These are phyloP conservation scores for Batrachochytrium dendrobatidis DNA, from an alignment of 371 early-diverging fungal species.

Conservation along the genomic window DNA sequence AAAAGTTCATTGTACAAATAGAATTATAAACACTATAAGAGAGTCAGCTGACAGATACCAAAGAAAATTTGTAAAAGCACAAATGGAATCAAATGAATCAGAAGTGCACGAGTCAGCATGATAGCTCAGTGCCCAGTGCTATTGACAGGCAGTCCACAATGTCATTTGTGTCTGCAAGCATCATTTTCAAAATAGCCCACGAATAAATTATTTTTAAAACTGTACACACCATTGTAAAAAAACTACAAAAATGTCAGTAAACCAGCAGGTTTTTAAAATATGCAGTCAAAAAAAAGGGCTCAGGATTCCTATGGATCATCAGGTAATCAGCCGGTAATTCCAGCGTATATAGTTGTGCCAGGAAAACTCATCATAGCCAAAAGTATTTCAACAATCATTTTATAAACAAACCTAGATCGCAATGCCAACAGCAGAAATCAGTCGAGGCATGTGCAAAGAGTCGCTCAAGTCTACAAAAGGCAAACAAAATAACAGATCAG, in stretches of 20 bases:
- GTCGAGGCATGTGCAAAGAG: background rate
- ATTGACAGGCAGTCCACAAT: background rate
- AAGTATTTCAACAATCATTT: background rate
- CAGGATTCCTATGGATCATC: background rate
- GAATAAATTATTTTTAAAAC: too few species aligned
- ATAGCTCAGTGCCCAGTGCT: too few species aligned
- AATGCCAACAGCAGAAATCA: background rate
- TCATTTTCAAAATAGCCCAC: too few species aligned
- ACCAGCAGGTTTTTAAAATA: background rate
- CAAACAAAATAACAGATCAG: background rate
- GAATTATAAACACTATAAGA: too few species aligned
- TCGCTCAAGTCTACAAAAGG: background rate
- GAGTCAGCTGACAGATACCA: too few species aligned
- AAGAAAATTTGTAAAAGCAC: too few species aligned
- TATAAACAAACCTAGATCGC: background rate
- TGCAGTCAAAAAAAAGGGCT: background rate
- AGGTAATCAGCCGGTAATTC: conserved; percentile 1
- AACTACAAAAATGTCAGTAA: background rate
- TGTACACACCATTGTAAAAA: background rate
- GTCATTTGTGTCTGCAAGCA: background rate
- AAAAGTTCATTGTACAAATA: too few species aligned
- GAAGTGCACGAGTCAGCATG: too few species aligned
- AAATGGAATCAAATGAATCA: too few species aligned
- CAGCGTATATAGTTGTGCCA: conserved; percentile 2
- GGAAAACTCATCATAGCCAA: background rate